These are phyloP conservation scores for Arthromyces matolae DNA, from an alignment of 768 basidiomycete species.

Conservation along the genomic window DNA sequence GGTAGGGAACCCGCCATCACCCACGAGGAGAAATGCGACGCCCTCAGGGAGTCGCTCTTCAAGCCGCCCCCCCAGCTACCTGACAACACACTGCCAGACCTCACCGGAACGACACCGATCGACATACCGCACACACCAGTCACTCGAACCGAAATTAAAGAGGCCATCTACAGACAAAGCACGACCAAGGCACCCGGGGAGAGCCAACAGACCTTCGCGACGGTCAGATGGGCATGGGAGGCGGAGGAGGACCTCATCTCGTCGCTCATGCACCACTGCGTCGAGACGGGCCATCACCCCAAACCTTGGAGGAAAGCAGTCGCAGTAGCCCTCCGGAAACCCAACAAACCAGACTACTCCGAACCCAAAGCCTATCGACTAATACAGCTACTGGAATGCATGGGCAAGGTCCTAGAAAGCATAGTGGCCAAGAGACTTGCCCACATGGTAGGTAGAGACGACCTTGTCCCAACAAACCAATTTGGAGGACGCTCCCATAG, in stretches of 20 bases:
- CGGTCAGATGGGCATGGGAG: neutral
- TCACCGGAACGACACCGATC: neutral
- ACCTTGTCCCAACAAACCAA: conserved; percentile 21
- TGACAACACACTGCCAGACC: neutral
- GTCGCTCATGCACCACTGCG: neutral
- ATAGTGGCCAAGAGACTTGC: conserved; percentile 23
- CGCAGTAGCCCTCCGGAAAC: conserved; percentile 31
- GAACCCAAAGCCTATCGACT: conserved; percentile 30
- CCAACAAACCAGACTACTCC: conserved; percentile 32
- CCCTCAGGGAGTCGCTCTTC: neutral
- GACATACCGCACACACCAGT: conserved; percentile 1
- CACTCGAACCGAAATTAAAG: conserved; percentile 4
- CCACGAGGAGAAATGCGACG: conserved; percentile 6
- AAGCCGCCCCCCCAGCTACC: neutral
- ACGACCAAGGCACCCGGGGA: conserved; percentile 4
- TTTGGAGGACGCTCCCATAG: conserved; percentile 21
- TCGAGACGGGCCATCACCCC: conserved; percentile 1
- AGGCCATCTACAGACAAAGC: conserved; percentile 2
- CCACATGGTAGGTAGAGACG: conserved; percentile 18
- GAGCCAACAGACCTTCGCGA: neutral
- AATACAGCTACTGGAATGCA: conserved; percentile 31
- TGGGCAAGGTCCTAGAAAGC: conserved; percentile 29
- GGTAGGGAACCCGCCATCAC: neutral
- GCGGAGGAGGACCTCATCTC: neutral
- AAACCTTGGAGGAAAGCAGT: conserved; percentile 23